These are phyloP conservation scores for Diplogelasinospora grovesii DNA, from an alignment of 495 filamentous ascomycete genomes.

Conservation along the genomic window DNA sequence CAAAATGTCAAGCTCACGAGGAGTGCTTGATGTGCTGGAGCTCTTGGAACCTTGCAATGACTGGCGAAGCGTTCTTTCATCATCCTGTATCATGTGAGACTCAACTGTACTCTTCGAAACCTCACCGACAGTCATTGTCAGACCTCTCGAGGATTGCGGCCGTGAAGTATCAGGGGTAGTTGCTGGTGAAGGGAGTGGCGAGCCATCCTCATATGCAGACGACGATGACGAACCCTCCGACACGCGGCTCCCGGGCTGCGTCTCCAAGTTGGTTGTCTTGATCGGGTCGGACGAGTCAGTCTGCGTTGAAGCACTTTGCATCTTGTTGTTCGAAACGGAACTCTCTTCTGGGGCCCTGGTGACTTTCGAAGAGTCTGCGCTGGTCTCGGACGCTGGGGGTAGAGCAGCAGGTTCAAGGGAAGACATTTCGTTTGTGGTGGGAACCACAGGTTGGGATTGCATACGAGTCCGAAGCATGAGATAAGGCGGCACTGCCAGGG, in stretches of 20 bases:
- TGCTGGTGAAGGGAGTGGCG: slow-evolving; percentile 30
- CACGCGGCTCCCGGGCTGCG: slow-evolving; percentile 12
- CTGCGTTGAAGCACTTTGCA: background rate
- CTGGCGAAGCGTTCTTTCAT: slow-evolving; percentile 19
- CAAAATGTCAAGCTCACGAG: slow-evolving; percentile 13
- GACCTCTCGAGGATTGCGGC: slow-evolving; percentile 35
- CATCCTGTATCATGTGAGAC: slow-evolving; percentile 8
- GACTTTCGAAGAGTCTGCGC: background rate
- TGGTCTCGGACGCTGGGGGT: too few relatives aligned
- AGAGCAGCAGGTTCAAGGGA: too few relatives aligned
- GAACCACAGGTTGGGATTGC: slow-evolving; percentile 7
- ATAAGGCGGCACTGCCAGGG: slow-evolving; percentile 10
- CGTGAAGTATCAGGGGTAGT: slow-evolving; percentile 43
- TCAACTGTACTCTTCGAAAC: background rate
- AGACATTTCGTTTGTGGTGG: too few relatives aligned
- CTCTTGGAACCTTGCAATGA: slow-evolving; percentile 6
- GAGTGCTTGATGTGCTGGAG: slow-evolving; percentile 20
- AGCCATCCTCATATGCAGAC: slow-evolving; percentile 37
- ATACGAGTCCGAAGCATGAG: slow-evolving; percentile 11
- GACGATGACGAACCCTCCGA: slow-evolving; percentile 42
- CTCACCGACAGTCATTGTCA: slow-evolving; percentile 8
- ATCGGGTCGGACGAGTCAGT: background rate
- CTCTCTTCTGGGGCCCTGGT: slow-evolving; percentile 1
- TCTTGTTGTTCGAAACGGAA: slow-evolving; percentile 2
- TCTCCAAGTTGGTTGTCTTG: slow-evolving; percentile 9